Percentiles rank a stretch among this genome's conserved stretches.
Conservation (phyloP, 192 early-diverging fungal species). For the Podila verticillata region DNA sequence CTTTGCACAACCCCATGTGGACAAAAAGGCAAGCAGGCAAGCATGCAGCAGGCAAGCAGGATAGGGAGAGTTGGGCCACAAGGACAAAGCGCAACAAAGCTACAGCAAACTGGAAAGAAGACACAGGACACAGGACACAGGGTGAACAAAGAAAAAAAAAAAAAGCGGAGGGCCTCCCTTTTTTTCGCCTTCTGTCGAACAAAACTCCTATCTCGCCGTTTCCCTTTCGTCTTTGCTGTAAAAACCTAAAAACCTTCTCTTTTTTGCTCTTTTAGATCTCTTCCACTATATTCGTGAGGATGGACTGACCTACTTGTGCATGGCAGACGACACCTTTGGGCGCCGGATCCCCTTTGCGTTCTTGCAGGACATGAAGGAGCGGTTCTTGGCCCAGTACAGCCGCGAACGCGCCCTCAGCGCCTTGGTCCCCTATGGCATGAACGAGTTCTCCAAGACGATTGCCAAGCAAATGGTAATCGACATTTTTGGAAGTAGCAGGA, state of each 20-base stretch:
- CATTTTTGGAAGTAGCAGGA: too few species aligned
- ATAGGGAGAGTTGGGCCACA: too few species aligned
- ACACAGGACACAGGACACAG: neutral
- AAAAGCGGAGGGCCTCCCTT: constrained; percentile 1
- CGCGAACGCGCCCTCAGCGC: constrained; percentile 64
- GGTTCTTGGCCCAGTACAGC: constrained; percentile 68
- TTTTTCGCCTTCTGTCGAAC: neutral
- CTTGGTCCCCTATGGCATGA: constrained; percentile 73
- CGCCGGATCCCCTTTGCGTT: constrained; percentile 91
- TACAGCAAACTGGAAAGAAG: neutral
- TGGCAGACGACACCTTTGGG: constrained; percentile 77
- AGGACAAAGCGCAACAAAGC: neutral
- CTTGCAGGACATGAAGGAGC: constrained; percentile 80
- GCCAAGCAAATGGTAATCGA: constrained; percentile 81
- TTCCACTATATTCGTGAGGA: constrained; percentile 90
- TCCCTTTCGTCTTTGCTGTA: neutral
- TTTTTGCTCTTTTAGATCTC: constrained; percentile 67
- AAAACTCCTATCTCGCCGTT: neutral
- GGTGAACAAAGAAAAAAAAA: constrained; percentile 8
- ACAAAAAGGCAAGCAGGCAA: neutral
- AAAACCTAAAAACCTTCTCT: neutral
- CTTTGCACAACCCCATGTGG: neutral
- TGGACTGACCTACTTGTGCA: constrained; percentile 87
- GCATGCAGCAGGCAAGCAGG: neutral
- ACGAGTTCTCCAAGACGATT: constrained; percentile 84